Base-by-base conservation (phyloP, 2,329 filamentous ascomycete genomes). In the Cercospora sp. region DNA sequence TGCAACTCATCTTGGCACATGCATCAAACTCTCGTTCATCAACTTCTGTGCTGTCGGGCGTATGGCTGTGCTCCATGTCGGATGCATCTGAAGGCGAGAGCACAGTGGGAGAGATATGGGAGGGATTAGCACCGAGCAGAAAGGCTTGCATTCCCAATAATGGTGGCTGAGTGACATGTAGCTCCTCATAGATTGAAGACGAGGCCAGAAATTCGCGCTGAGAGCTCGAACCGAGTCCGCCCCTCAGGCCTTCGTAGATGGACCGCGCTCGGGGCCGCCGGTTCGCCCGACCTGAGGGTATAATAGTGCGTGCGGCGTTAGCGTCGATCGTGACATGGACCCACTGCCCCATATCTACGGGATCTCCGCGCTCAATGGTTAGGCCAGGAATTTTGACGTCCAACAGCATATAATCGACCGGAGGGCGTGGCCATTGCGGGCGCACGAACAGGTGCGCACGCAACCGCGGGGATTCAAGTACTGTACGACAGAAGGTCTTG, bases 111-210 rank as follows among this genome's bases (percentile, higher is more conserved):
- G 49, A 26, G 24, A 13, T n/a, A 8, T 28, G 24, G 13, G 49
- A 28, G 49, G 49, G 24, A 34, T 49, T 24, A 18, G 55, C 2
- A 24, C 18, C 30, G 21, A 70, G 26, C 18, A 73, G 53, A 57
- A 73, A 75, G 5, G 71, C 75, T 51, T 75, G 74, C 70, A 76
- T 73, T 13, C 70, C 69, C 9, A 72, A 30, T 2, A 74, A 24
- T 3, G 75, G 75, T 32, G 75, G 75, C 58, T 77, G 74, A 2
- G 65, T 66, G 40, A 76, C 68, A 43, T 70, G 63, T 5, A 76
- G 66, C 40, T 72, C 68, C 40, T 70, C 58, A 24, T 71, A 67
- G 5, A 12, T 8, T 13, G 55, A 59, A 24, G 55, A 34, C 24
- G 55, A 59, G 55, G 28, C 55, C 28, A 34, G 30, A 2, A 37